Base-by-base conservation (phyloP, 129 eudicot species). In the Centrapalus pauciflorus region DNA sequence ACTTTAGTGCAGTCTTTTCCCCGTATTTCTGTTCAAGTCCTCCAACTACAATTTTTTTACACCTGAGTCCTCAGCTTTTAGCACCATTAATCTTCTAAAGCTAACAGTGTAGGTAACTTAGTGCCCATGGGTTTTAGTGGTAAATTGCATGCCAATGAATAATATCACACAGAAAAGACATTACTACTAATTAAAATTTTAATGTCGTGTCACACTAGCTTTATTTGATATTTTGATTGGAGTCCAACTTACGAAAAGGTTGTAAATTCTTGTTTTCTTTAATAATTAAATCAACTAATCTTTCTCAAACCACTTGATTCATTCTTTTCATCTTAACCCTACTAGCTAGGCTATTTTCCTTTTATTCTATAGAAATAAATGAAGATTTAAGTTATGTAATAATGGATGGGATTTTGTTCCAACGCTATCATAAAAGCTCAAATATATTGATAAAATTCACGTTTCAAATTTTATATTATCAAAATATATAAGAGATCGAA, bases 151-250 rank as follows among this genome's bases (percentile, higher is more conserved):
- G 67, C 9, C 35, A 50, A 13, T 59, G 17, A 57, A 28, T 17
- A 17, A 60, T 13, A 71, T 45, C 0, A 46, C 76, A 54, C 5
- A 62, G 40, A 71, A 48, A 60, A 45, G 69, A 71, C 29, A n/a
- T 60, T 48, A 71, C 69, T 30, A 60, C 1, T 8, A 24, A 43
- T 1, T 8, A 24, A 43, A 20, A 20, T 0, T 19, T 32, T 1
- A 43, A 19, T 55, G 55, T 26, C 43, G 25, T 69, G 67, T 29
- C 14, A 30, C 37, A 43, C 59, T 70, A 70, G 58, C 48, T 20
- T 59, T 20, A 20, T 30, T 7, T 46, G 30, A n/a, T n/a, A n/a
- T n/a, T n/a, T n/a, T n/a, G n/a, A n/a, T n/a, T n/a, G n/a, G n/a
- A n/a, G n/a, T n/a, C n/a, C n/a, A n/a, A n/a, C n/a, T n/a, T n/a